These are phyloP conservation scores for Pseudonectria foliicola DNA, from an alignment of 2,329 filamentous ascomycete species.

Conservation along the genomic window DNA sequence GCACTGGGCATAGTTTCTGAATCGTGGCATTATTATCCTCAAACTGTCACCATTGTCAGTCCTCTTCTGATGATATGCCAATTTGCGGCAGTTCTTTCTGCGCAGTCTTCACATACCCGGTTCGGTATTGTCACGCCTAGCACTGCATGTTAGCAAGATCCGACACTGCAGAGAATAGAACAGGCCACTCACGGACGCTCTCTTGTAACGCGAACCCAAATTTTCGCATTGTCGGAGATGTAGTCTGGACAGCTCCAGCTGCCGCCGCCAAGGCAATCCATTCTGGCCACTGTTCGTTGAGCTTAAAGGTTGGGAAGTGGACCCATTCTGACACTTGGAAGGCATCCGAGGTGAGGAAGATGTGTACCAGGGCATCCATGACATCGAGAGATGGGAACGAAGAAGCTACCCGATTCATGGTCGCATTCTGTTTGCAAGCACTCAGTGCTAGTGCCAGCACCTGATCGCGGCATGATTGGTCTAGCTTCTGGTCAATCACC, in stretches of 20 bases:
- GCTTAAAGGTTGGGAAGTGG: constrained; percentile 52
- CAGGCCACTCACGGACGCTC: constrained; percentile 35
- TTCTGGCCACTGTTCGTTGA: constrained; percentile 49
- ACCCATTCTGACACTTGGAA: constrained; percentile 54
- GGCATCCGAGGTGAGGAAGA: constrained; percentile 50
- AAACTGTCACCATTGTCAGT: constrained; percentile 28
- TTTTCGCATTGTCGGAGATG: constrained; percentile 50
- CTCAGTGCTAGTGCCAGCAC: constrained; percentile 58
- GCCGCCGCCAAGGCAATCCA: constrained; percentile 54
- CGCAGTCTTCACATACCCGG: constrained; percentile 20
- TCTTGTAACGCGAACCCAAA: constrained; percentile 52
- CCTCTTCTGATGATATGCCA: too few species aligned
- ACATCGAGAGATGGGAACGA: constrained; percentile 57
- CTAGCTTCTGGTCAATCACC: constrained; percentile 37
- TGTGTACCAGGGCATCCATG: constrained; percentile 54
- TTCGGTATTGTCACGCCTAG: constrained; percentile 25
- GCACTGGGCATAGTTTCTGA: constrained; percentile 40
- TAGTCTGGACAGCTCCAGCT: constrained; percentile 52
- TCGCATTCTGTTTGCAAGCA: constrained; percentile 45
- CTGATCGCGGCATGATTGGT: constrained; percentile 47
- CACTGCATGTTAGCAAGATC: constrained; percentile 1
- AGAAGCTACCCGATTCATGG: constrained; percentile 44
- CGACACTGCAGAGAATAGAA: neutral
- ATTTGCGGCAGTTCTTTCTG: too few species aligned
- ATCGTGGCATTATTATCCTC: constrained; percentile 42